These are phyloP conservation scores for Skeletonema marinoi DNA, from an alignment of 108 stramenopile species.

Conservation along the genomic window DNA sequence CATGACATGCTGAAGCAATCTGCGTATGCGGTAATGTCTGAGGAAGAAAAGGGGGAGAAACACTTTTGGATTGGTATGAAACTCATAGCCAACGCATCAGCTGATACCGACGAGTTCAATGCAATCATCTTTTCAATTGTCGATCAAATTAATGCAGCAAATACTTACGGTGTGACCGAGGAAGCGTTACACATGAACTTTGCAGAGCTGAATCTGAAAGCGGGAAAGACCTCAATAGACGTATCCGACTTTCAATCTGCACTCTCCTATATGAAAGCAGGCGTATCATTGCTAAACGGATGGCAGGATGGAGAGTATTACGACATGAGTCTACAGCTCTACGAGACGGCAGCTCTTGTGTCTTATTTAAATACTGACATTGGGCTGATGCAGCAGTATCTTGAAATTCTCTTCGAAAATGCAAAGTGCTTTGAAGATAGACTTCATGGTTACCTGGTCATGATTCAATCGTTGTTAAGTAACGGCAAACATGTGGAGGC, in stretches of 20 bases:
- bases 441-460: slow-evolving; percentile 1
- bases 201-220: slow-evolving; percentile 18
- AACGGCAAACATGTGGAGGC: not conserved
- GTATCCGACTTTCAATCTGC: slow-evolving; percentile 6
- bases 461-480: slow-evolving; percentile 3
- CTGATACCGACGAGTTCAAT: not conserved
- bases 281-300: slow-evolving; percentile 7
- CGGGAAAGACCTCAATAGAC: slow-evolving; percentile 1
- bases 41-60: not conserved
- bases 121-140: not conserved
- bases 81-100: not conserved
- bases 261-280: slow-evolving; percentile 7
- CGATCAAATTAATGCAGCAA: slow-evolving; percentile 24
- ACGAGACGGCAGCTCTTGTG: slow-evolving; percentile 5
- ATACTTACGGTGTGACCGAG: not conserved
- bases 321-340: slow-evolving; percentile 1
- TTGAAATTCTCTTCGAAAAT: slow-evolving; percentile 8
- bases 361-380: not conserved
- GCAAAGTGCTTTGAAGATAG: slow-evolving; percentile 8
- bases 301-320: slow-evolving; percentile 10
- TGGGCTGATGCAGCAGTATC: not conserved
- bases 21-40: slow-evolving; percentile 4
- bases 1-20: slow-evolving; percentile 21
- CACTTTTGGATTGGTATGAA: slow-evolving; percentile 16
- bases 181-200: not conserved